Evolutionary conservation across 2,329 filamentous ascomycete genomes (phyloP), one percentile per base, ranked within the genome.

Genomic region (Amesomyces nigricolor): DNA sequence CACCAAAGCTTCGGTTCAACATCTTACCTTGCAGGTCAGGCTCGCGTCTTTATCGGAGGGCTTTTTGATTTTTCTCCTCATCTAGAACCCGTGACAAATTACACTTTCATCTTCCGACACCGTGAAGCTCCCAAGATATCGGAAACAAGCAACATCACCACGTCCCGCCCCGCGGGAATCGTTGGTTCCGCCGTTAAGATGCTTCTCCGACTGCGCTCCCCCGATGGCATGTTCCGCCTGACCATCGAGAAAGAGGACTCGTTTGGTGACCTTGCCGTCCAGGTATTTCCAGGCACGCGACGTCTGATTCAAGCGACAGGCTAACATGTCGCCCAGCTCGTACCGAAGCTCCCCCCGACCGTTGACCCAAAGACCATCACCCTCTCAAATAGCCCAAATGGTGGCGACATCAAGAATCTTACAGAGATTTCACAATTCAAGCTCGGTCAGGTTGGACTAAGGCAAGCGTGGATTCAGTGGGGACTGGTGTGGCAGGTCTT

Each of bases 171-270:
- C 19, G 11, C 8, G 40, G 9, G 17, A 13, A 17, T 16, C 39
- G 16, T 35, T 16, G 14, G 26, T 16, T 17, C 44, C 35, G n/a
- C 48, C 11, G 30, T 42, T 68, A 74, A 68, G 61, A 96, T 96
- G 84, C 79, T 96, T 67, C 78, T 96, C 54, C 84, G 91, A 71
- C 88, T 96, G 64, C 86, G 91, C 66, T 91, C 91, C 69, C 90
- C 89, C 61, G 91, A 96, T 75, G 94, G 94, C 75, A 94, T 94
- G 78, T 86, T 91, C 72, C 87, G 94, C 64, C 78, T 97, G 66
- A 88, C 79, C 50, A 82, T 95, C 63, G 85, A 91, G 64, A 81
- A 86, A 49, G 78, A 80, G 42, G 85, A 88, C 60, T 85, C 85
- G 0, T 96, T 97, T 69, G 76, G 74, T 42, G 73, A 81, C n/a